Evolutionary conservation across 768 basidiomycete species (phyloP), one percentile per base, ranked within the genome.

Genomic region (Tricholoma furcatifolium): DNA sequence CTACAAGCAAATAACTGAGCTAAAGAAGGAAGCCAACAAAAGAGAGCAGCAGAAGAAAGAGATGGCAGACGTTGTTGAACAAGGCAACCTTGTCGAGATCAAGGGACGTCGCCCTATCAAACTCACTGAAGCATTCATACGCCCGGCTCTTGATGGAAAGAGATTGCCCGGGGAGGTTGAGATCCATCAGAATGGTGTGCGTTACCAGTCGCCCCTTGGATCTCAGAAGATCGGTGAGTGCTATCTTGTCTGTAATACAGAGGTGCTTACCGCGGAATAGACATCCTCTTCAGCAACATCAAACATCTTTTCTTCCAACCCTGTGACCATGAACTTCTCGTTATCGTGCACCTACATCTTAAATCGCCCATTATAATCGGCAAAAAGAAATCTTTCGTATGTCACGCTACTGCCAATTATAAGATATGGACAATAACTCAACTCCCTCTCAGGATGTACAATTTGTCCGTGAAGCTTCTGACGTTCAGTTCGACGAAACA

Each of bases 301-400:
- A 97, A 96, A 68, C 96, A 99, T 70, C 77, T 98, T 9, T 97
- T 98, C 74, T 98, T 99, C 82, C 97, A 99, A 65, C 96, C 97
- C 2, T 98, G 96, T 63, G 97, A 99, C 58, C 86, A 92, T 59
- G 97, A 99, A 68, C 75, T 98, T 17, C 79, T 98, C 48, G 95
- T 97, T 50, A 87, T 99, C 56, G 84, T 97, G 30, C 97, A 99
- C 67, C 71, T 97, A 46, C 91, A 98, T 67, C 78, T 99, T 46
- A 97, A 83, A 70, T 83, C 93, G 1, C 97, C 97, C 0, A 98
- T 99, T 67, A 96, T 98, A 82, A 91, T 99, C 60, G 96, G 97
- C 56, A 98, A 98, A 77, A 97, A 94, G 74, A 99, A 98, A 70
- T 85, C 97, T 18, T 92, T 91, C 63, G 93, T 94, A 62, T 46